Evolutionary conservation across 805 yeast genomes (phyloP), one percentile per base, ranked within the genome.

Genomic region (Starmera quercuum): DNA sequence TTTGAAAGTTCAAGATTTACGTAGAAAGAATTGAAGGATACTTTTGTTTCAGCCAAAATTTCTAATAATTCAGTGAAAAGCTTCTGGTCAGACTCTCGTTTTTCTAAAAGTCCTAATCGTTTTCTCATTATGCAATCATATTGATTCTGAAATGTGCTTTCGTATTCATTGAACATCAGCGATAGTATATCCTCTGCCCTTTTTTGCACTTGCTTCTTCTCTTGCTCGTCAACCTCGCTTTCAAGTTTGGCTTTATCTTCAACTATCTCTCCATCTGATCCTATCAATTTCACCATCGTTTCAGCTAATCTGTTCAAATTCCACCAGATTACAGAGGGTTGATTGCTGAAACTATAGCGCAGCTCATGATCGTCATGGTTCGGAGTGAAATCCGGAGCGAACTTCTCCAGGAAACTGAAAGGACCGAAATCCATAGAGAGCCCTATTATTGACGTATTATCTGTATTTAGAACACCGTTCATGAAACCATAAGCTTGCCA

Each of bases 401-500:
- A 90, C 30, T 71, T 73, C 51, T 88, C 96, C 81, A 88, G 71
- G 39, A 87, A 82, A 14, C 94, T 83, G 60, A 84, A 92, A 1
- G 98, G 97, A 3, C 97, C 98, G 56, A 81, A 92, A 57, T 90
- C 98, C 57, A 92, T 73, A 0, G 95, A 74, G 9, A 87, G 62
- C 0, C 98, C 98, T 29, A 81, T 50, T n/a, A 90, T 68, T 0
- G 95, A 84, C 1, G 96, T 85, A 52, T 90, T 90, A 52, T 90
- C 98, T 0, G 97, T 88, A 54, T 90, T 90, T 36, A 92, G 63
- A 5, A 92, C 97, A 11, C 98, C 98, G 50, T 90, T 92, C 45
- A 88, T 56, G 49, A 90, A 88, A 3, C 97, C 97, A 57, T 87
- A 90, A 0, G 82, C 71, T 53, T 90, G 97, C 85, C 95, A 85